Percentiles rank a stretch among this genome's conserved stretches.
Evolutionary conservation across 306 rosid genomes (phyloP).

Genomic region (Abrus pulchellus): DNA sequence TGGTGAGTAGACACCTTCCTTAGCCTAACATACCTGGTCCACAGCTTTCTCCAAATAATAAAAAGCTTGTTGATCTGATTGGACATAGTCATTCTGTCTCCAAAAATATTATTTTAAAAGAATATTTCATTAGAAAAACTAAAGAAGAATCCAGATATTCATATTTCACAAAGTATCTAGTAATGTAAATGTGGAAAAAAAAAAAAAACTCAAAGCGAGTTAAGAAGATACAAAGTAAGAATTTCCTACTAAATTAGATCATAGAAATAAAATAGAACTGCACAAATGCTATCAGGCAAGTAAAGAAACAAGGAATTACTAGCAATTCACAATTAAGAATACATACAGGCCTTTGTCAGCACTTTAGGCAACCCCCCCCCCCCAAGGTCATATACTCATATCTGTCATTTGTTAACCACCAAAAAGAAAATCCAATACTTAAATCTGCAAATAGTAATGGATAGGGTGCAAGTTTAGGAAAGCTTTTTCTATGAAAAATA

Average conservation of each 20-base stretch:
- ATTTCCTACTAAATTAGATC: slow-evolving; percentile 23
- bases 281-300: slow-evolving; percentile 15
- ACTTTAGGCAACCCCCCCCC: slow-evolving; percentile 15
- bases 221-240: slow-evolving; percentile 2
- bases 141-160: neutral
- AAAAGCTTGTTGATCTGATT: slow-evolving; percentile 90
- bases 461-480: neutral
- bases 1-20: slow-evolving; percentile 39
- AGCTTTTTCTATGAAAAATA: no score
- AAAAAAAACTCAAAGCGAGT: neutral
- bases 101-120: neutral
- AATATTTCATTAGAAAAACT: neutral
- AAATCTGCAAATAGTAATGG: slow-evolving; percentile 15
- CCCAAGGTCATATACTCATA: slow-evolving; percentile 31
- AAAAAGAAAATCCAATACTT: neutral
- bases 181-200: slow-evolving; percentile 21
- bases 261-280: slow-evolving; percentile 19
- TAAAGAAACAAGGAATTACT: slow-evolving; percentile 17
- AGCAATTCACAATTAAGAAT: slow-evolving; percentile 15
- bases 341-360: neutral
- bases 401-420: neutral
- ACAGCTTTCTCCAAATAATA: slow-evolving; percentile 94
- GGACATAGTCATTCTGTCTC: slow-evolving; percentile 79
- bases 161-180: slow-evolving; percentile 13
- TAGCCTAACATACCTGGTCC: slow-evolving; percentile 75